Evolutionary conservation across 805 yeast species (phyloP), one percentile per base, ranked within the genome.

Genomic region (Cyberlindnera subsufficiens): DNA sequence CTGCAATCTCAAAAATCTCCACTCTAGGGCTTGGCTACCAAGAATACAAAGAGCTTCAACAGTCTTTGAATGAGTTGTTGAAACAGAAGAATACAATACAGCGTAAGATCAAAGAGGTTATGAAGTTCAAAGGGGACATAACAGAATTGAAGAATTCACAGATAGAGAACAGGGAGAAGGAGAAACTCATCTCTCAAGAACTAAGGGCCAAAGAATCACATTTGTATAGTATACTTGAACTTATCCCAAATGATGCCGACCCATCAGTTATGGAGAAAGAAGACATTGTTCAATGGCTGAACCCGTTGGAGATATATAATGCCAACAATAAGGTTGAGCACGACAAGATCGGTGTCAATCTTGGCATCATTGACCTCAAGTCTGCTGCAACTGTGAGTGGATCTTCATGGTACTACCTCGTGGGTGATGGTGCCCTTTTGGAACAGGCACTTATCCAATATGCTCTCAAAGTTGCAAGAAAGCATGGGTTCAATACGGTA

Each of bases 391-490:
- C 74, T 29, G 77, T 87, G 1, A 75, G 93, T 6, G 96, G 96
- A 0, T 63, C 70, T 1, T 86, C 96, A 2, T 89, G 95, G 84
- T 90, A 89, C 59, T 93, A 86, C 55, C 64, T 93, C 6, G 46
- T 82, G 1, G 86, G 87, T 16, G 95, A 84, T 49, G 96, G 93
- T 16, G 97, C 96, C 0, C 66, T 81, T 30, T 64, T 93, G 38
- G 99, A 93, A 57, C 95, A 85, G 57, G 99, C 99, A 0, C 68
- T 93, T 35, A 76, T 89, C 1, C 91, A 86, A 51, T 89, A 81
- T 59, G 83, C 95, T 0, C 60, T 91, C 40, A 67, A 74, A 30
- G 63, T 69, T 42, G 96, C 96, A 3, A 67, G 86, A 36, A 53
- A 64, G 37, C 58, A 68, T 9, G 96, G 95, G 0, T 93, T 86